These are phyloP conservation scores for Brachypodium distachyon DNA, from an alignment of 202 grass and related monocot genomes.

Conservation along the genomic window DNA sequence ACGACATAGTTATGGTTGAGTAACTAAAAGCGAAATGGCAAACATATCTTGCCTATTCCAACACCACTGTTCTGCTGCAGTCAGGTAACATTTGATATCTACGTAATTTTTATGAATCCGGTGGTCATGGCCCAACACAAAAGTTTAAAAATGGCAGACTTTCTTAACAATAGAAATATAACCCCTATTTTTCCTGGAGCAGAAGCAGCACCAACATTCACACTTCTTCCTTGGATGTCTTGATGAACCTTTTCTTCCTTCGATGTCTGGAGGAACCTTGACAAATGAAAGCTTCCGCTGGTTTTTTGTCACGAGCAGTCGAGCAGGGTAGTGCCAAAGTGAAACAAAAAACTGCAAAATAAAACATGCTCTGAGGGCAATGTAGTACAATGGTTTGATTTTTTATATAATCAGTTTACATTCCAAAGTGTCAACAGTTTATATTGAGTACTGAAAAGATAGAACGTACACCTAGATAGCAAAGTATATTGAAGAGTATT, in stretches of 20 bases:
- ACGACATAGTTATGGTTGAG: not conserved
- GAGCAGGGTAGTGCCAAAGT: not conserved
- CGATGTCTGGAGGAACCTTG: not conserved
- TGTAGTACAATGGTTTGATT: not conserved
- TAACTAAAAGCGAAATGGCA: not conserved
- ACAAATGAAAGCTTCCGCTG: not conserved
- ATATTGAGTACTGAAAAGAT: not conserved
- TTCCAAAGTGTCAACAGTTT: not conserved
- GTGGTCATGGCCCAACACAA: not conserved
- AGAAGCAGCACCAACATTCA: not conserved
- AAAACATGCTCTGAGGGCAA: slow-evolving; percentile 1
- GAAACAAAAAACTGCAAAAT: slow-evolving; percentile 13
- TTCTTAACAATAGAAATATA: not conserved
- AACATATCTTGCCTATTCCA: not conserved
- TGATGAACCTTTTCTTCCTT: not conserved
- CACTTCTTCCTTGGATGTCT: not conserved
- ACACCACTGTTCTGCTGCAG: not conserved
- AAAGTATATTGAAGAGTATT: not conserved
- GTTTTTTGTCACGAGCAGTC: not conserved
- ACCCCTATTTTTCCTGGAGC: not conserved
- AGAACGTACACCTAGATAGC: not conserved
- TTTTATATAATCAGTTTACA: not conserved
- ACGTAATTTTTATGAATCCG: not conserved
- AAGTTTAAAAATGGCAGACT: not conserved
- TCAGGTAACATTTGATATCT: not conserved